Evolutionary conservation across 371 early-diverging fungal species (phyloP).

Genomic region (Circinella minor): DNA sequence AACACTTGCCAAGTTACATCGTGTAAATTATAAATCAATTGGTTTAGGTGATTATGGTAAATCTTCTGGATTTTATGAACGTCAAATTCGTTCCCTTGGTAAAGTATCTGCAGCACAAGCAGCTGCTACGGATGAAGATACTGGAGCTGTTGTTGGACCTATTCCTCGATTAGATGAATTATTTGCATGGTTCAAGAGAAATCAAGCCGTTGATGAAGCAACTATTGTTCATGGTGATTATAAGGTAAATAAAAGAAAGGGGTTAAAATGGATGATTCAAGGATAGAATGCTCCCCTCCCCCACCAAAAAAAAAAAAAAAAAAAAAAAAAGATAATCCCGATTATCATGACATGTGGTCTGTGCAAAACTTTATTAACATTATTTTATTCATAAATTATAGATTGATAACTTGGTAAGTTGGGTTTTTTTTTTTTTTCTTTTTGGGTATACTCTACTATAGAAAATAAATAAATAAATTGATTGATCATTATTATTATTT

Average conservation of each 20-base stretch:
- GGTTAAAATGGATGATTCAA: neutral
- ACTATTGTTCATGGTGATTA: constrained; percentile 92
- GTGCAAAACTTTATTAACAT: neutral
- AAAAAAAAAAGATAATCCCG: no score
- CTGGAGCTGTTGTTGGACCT: constrained; percentile 63
- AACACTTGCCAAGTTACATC: constrained; percentile 82
- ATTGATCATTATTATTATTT: no score
- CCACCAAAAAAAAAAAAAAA: no score
- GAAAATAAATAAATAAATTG: neutral
- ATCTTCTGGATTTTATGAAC: constrained; percentile 74
- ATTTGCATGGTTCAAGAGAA: constrained; percentile 73
- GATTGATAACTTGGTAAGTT: constrained; percentile 31
- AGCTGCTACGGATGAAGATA: constrained; percentile 57
- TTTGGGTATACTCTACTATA: neutral
- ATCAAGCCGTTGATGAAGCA: constrained; percentile 72
- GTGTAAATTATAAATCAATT: constrained; percentile 63
- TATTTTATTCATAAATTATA: neutral
- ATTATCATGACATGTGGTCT: no score
- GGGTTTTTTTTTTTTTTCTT: neutral
- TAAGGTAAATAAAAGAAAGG: constrained; percentile 55
- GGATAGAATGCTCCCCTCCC: no score
- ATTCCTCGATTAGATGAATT: constrained; percentile 74
- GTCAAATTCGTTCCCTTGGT: constrained; percentile 79
- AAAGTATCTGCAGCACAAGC: constrained; percentile 76
- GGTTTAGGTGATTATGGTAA: constrained; percentile 79